A percentile compares a stretch with the other conserved stretches of the same genome.
phyloP scores from a whole-genome alignment of 179 eudicot genomes.

The Amaranthus tricolor region DNA sequence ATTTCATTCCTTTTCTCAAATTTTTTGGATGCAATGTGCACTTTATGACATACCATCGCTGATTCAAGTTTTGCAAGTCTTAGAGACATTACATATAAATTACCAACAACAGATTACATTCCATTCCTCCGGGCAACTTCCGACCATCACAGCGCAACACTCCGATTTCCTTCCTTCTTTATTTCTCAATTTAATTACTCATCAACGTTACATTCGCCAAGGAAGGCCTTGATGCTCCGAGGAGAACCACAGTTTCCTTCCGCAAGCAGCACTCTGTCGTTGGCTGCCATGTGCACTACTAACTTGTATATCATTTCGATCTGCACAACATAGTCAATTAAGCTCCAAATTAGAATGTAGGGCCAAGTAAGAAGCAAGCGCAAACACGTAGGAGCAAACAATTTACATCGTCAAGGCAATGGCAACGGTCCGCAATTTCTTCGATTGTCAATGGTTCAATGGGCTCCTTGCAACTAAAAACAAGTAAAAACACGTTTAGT shows the following conservation, averaged over 20 bases:
- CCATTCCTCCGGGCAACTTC: neutral
- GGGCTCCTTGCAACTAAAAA: conserved; percentile 88
- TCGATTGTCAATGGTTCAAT: conserved; percentile 89
- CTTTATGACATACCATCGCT: neutral
- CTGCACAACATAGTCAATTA: conserved; percentile 33
- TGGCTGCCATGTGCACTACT: conserved; percentile 93
- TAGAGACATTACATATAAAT: neutral
- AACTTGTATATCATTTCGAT: conserved; percentile 99
- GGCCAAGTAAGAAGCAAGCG: neutral
- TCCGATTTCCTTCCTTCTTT: neutral
- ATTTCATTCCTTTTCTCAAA: too few relatives aligned
- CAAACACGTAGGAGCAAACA: neutral
- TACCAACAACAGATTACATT: neutral
- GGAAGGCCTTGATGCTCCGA: conserved; percentile 80
- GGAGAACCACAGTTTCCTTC: conserved; percentile 97
- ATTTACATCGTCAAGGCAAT: conserved; percentile 76
- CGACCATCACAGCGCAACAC: conserved; percentile 11
- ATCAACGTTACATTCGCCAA: conserved; percentile 85
- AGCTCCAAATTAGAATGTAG: neutral
- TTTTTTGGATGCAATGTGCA: neutral
- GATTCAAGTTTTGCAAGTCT: neutral
- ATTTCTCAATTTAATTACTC: conserved; percentile 22
- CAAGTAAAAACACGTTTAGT: neutral
- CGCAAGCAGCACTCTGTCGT: conserved; percentile 86
- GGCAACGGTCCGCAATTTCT: conserved; percentile 96